Conservation (phyloP, 2,329 filamentous ascomycete genomes). For the Aureobasidium sp. region DNA sequence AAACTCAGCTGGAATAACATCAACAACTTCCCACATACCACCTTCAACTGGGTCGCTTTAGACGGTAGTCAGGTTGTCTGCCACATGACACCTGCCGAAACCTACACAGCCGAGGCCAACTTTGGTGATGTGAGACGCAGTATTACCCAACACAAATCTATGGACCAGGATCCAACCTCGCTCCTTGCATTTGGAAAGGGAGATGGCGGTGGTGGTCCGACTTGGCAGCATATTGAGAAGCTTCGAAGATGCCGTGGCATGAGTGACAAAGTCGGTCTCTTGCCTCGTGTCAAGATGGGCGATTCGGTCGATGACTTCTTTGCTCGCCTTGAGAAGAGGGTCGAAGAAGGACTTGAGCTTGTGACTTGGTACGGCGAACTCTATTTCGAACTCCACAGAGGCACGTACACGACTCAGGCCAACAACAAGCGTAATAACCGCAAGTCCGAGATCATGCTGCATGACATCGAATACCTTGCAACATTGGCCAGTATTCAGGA, state of each 20-base stretch:
- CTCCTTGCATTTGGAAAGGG: conserved; percentile 94
- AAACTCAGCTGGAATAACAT: conserved; percentile 99
- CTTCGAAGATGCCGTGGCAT: conserved; percentile 85
- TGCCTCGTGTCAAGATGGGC: conserved; percentile 85
- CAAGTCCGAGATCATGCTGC: conserved; percentile 73
- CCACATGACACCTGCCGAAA: conserved; percentile 94
- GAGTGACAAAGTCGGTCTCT: conserved; percentile 72
- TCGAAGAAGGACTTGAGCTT: conserved; percentile 56
- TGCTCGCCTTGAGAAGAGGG: conserved; percentile 70
- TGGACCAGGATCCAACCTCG: conserved; percentile 87
- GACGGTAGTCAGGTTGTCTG: conserved; percentile 96
- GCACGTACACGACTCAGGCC: conserved; percentile 93
- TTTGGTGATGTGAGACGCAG: conserved; percentile 92
- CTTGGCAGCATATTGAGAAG: conserved; percentile 90
- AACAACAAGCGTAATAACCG: conserved; percentile 97
- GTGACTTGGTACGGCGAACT: conserved; percentile 97
- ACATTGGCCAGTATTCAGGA: conserved; percentile 74
- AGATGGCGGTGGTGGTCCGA: conserved; percentile 91
- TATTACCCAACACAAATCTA: conserved; percentile 84
- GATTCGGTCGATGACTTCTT: conserved; percentile 93
- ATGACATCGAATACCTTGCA: conserved; percentile 80
- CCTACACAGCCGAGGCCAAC: conserved; percentile 88
- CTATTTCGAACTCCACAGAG: conserved; percentile 95
- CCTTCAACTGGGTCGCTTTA: conserved; percentile 95
- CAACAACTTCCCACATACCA: conserved; percentile 97